These are phyloP conservation scores for Globisporangium apiculatum DNA, from an alignment of 352 stramenopile species.

Conservation along the genomic window DNA sequence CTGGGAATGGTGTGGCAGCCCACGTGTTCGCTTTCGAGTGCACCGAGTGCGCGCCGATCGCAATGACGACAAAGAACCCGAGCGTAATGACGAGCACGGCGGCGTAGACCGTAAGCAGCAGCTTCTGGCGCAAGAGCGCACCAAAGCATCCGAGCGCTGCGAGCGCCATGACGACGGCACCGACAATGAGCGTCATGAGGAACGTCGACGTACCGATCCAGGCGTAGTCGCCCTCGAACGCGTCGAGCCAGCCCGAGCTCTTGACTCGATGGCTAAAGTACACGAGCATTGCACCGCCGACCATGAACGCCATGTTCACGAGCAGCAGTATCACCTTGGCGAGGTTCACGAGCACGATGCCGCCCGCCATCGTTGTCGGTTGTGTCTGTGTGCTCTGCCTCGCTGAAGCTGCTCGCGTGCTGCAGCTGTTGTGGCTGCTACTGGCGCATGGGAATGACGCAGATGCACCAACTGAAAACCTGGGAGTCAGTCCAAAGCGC, in stretches of 20 bases:
- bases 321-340: conserved; percentile 76
- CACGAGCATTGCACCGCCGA: conserved; percentile 65
- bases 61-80: conserved; percentile 58
- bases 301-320: conserved; percentile 82
- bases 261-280: conserved; percentile 75
- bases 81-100: conserved; percentile 52
- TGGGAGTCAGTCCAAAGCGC: no score
- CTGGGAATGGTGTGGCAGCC: conserved; percentile 34
- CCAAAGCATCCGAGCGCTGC: conserved; percentile 64
- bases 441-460: no score
- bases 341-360: conserved; percentile 51
- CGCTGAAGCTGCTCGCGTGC: not conserved
- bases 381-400: conserved; percentile 1
- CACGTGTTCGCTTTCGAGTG: conserved; percentile 52
- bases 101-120: conserved; percentile 66
- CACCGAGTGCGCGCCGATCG: conserved; percentile 44
- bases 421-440: not conserved
- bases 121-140: conserved; percentile 55
- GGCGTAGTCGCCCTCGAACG: conserved; percentile 89
- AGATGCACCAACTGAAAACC: no score
- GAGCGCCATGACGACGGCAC: conserved; percentile 88
- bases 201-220: conserved; percentile 99
- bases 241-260: conserved; percentile 61
- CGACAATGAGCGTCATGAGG: conserved; percentile 99
- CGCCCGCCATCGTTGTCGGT: conserved; percentile 13